Conservation (phyloP, 768 basidiomycete species). For the Hypsizygus marmoreus region DNA sequence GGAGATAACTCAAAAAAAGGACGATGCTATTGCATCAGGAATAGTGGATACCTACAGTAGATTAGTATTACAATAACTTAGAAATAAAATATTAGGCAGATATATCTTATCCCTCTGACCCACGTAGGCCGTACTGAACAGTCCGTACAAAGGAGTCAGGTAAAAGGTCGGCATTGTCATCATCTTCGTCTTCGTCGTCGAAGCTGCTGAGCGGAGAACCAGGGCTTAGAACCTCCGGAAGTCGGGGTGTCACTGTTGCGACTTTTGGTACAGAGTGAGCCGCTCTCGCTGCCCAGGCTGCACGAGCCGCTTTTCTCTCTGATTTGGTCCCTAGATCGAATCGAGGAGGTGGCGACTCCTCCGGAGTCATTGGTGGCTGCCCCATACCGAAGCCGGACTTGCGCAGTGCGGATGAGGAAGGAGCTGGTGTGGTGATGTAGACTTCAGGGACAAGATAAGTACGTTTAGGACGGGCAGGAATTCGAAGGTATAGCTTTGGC, state of each 20-base stretch:
- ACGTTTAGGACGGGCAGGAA: slow-evolving; percentile 14
- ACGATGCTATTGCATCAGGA: too few relatives aligned
- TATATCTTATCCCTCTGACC: slow-evolving; percentile 6
- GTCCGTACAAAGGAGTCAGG: slow-evolving; percentile 20
- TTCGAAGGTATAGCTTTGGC: slow-evolving; percentile 14
- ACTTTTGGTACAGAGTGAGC: not conserved
- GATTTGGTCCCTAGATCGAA: slow-evolving; percentile 15
- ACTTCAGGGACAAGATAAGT: slow-evolving; percentile 14
- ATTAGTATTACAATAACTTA: slow-evolving; percentile 17
- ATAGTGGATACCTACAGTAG: not conserved
- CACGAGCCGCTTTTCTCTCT: slow-evolving; percentile 13
- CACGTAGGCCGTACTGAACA: slow-evolving; percentile 21
- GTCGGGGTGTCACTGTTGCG: not conserved
- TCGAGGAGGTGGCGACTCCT: slow-evolving; percentile 15
- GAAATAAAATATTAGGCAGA: slow-evolving; percentile 14
- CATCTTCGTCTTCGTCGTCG: slow-evolving; percentile 12
- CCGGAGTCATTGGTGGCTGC: slow-evolving; percentile 17
- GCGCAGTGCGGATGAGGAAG: not conserved
- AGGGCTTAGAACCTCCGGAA: not conserved
- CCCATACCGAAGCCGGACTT: slow-evolving; percentile 2
- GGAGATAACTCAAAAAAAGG: too few relatives aligned
- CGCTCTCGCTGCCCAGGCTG: slow-evolving; percentile 6
- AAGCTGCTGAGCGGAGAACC: not conserved
- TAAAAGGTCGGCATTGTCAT: slow-evolving; percentile 11
- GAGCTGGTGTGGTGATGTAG: slow-evolving; percentile 14